Base-by-base conservation (phyloP, 2,329 filamentous ascomycete genomes). In the Chrysoporthe puriensis region DNA sequence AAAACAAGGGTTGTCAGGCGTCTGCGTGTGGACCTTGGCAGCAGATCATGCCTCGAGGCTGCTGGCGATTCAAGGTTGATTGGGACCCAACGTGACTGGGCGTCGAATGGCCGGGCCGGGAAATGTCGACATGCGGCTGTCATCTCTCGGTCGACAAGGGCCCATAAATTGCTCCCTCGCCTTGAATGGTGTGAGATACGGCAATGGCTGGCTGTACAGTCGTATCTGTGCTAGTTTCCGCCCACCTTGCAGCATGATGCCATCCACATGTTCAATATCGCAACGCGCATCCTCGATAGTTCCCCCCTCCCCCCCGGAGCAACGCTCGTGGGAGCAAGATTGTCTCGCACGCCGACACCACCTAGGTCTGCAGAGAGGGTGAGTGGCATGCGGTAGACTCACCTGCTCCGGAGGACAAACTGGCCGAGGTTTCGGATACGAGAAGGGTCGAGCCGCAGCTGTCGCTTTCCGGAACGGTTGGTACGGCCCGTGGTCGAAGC, bases 231-330 rank as follows among this genome's bases (percentile, higher is more conserved):
- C 34, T 59, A 58, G 43, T n/a, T 52, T 21, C 54, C 40, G 36
- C 32, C 21, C 59, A 58, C 54, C 57, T 42, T 62, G 64, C 64
- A 58, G 59, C 59, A 66, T 66, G 59, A 58, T 66, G 59, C 64
- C 52, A 66, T 66, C 40, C 13, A 9, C 42, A 63, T 18, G 11
- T 48, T 4, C 18, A 14, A 66, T 66, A 57, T 66, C 64, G 59
- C 60, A 63, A 66, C 64, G 43, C 13, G 26, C 26, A n/a, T 60
- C 43, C 4, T 61, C 46, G 9, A 57, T 43, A 46, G 18, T 46
- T 36, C 5, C 59, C 40, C 32, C 50, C n/a, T 42, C 52, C 61
- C 57, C 63, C 44, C n/a, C 21, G 14, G 46, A 54, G 34, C 14
- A 9, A 13, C 9, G 21, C 44, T 21, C 21, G 54, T 18, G 54